Evolutionary conservation across 192 early-diverging fungal genomes (phyloP), one percentile per base, ranked within the genome.

Genomic region (Allomyces arbusculus): DNA sequence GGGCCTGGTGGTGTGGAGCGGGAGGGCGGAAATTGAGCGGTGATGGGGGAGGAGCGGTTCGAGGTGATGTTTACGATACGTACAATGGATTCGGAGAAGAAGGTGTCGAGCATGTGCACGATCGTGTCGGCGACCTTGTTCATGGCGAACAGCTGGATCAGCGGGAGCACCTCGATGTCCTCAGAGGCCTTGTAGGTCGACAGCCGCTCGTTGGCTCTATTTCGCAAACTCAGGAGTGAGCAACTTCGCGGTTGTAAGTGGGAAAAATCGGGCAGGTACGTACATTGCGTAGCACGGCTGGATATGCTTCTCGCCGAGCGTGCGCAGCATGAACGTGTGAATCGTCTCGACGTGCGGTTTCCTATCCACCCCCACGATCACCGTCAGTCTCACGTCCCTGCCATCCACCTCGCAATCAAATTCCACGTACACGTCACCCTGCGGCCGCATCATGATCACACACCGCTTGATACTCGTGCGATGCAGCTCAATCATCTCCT

Each of bases 81-180:
- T 8, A 40, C 33, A 40, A 40, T 40, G 2, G 33, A 40, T 74
- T 91, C 87, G 22, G 86, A 81, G 78, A 90, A 91, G 71, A 94
- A 96, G 22, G 92, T 86, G 72, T 96, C 88, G 25, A 95, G 69
- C 91, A 98, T 91, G 68, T 98, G 95, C 63, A 91, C 85, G 28
- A 89, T 85, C 63, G 96, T 73, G 76, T 98, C 95, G 20, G 87
- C 86, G 62, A 98, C 79, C 74, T 98, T 93, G n/a, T 96, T 86
- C 50, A 98, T 75, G 70, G 92, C 95, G 72, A 95, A 92, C 70
- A 96, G 96, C 64, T 91, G 87, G 67, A 71, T 79, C 44, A 84
- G 72, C 55, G 80, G 87, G 55, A 80, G 82, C 62, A 85, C 80
- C 64, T 76, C 75, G 28, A 69, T 71, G 44, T 69, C 75, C 68